Evolutionary conservation across 2,329 filamentous ascomycete species (phyloP).

Genomic region (Fusarium sp.): DNA sequence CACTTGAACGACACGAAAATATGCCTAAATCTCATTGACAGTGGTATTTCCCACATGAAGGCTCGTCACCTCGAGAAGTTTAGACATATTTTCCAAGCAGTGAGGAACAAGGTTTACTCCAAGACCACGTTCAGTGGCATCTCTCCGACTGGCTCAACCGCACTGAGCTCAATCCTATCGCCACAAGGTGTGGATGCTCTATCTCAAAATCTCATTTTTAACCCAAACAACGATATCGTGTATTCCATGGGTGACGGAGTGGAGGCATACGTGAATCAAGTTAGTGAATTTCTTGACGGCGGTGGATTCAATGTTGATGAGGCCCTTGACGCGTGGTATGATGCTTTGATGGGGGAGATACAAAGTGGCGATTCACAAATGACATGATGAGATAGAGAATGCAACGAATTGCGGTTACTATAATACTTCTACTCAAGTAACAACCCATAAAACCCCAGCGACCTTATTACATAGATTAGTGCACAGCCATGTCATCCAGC

Average conservation of each 20-base stretch:
- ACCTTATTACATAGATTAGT: not conserved
- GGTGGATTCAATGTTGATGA: constrained; percentile 11
- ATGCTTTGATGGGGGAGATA: constrained; percentile 13
- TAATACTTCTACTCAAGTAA: too few species aligned
- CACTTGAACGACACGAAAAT: not conserved
- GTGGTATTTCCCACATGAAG: accelerated
- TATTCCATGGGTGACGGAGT: not conserved
- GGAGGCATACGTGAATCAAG: constrained; percentile 9
- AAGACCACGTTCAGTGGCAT: not conserved
- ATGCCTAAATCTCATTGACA: not conserved
- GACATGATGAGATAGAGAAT: not conserved
- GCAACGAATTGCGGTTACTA: too few species aligned
- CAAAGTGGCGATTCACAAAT: not conserved
- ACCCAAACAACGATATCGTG: not conserved
- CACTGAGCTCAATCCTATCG: not conserved
- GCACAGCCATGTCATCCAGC: constrained; percentile 17
- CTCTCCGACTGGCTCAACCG: not conserved
- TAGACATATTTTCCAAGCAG: not conserved
- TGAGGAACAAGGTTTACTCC: not conserved
- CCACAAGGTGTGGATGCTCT: not conserved
- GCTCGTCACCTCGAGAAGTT: accelerated
- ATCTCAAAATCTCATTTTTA: not conserved
- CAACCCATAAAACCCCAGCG: too few species aligned
- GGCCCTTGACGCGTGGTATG: constrained; percentile 18
- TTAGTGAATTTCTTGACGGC: constrained; percentile 3